These are phyloP conservation scores for Pseudocercospora fijiensis DNA, from an alignment of 2,329 filamentous ascomycete genomes.

Conservation along the genomic window DNA sequence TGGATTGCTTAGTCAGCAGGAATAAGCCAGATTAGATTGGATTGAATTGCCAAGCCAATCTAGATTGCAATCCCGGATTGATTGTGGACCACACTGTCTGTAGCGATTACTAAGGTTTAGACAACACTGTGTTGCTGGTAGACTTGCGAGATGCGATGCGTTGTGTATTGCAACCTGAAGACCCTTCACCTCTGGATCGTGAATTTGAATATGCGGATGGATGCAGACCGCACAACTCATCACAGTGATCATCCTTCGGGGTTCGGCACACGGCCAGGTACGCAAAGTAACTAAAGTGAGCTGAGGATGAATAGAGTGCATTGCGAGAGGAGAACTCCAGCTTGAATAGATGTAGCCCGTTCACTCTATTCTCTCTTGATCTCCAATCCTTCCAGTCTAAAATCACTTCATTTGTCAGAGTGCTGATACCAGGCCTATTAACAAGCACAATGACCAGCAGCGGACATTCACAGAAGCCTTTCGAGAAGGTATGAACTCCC, in stretches of 20 bases:
- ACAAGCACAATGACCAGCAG: background rate
- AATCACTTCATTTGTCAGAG: background rate
- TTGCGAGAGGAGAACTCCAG: background rate
- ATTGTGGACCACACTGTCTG: too few species aligned
- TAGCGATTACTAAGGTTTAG: too few species aligned
- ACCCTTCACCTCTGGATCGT: background rate
- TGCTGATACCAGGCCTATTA: background rate
- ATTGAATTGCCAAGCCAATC: too few species aligned
- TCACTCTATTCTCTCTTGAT: background rate
- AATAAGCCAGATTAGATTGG: too few species aligned
- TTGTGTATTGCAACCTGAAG: background rate
- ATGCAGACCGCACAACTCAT: background rate
- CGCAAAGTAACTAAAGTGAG: background rate
- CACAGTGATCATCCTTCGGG: background rate
- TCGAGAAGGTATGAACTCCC: background rate
- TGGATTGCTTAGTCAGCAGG: too few species aligned
- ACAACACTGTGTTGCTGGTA: too few species aligned
- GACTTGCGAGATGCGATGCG: too few species aligned
- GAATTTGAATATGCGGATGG: background rate
- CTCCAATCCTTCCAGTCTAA: background rate
- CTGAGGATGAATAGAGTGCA: background rate
- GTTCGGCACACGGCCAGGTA: background rate
- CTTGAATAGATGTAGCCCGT: background rate
- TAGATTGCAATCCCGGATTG: too few species aligned
- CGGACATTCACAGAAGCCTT: background rate